Percentiles rank a stretch among this genome's conserved stretches.
Conservation (phyloP, 352 stramenopile species). For the Globisporangium spiculum region DNA sequence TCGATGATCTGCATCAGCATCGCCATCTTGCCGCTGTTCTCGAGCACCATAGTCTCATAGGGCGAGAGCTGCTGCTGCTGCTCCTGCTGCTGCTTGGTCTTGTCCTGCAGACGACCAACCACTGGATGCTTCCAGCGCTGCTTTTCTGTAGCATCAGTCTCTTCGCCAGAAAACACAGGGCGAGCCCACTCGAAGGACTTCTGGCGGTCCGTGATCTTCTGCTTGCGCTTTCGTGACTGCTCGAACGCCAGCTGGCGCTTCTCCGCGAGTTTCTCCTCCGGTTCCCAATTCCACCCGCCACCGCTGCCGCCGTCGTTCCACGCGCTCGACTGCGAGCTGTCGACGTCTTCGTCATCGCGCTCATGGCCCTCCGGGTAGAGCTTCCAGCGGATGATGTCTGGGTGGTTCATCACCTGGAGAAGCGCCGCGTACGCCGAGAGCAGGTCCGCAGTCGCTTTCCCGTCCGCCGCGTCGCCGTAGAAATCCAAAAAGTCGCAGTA, state of each 20-base stretch:
- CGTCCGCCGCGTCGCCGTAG: constrained; percentile 33
- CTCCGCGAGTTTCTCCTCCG: constrained; percentile 53
- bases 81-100: constrained; percentile 7
- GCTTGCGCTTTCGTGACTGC: constrained; percentile 48
- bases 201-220: constrained; percentile 59
- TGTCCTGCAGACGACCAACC: not conserved
- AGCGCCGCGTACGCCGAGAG: constrained; percentile 76
- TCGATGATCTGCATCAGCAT: constrained; percentile 72
- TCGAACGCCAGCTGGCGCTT: constrained; percentile 47
- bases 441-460: constrained; percentile 51
- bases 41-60: constrained; percentile 50
- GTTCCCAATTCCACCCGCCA: constrained; percentile 67
- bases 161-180: constrained; percentile 30
- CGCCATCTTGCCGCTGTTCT: constrained; percentile 82
- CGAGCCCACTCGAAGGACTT: constrained; percentile 71
- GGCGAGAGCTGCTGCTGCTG: constrained; percentile 1
- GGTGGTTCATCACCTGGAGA: constrained; percentile 88
- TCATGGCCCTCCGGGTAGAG: constrained; percentile 38
- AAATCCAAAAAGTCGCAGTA: constrained; percentile 77
- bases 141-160: not conserved
- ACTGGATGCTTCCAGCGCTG: not conserved
- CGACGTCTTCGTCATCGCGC: constrained; percentile 32
- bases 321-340: constrained; percentile 21
- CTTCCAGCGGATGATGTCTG: constrained; percentile 82
- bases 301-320: constrained; percentile 17